Evolutionary conservation across 352 stramenopile genomes (phyloP), one percentile per base, ranked within the genome.

Genomic region (Pythium volutum): DNA sequence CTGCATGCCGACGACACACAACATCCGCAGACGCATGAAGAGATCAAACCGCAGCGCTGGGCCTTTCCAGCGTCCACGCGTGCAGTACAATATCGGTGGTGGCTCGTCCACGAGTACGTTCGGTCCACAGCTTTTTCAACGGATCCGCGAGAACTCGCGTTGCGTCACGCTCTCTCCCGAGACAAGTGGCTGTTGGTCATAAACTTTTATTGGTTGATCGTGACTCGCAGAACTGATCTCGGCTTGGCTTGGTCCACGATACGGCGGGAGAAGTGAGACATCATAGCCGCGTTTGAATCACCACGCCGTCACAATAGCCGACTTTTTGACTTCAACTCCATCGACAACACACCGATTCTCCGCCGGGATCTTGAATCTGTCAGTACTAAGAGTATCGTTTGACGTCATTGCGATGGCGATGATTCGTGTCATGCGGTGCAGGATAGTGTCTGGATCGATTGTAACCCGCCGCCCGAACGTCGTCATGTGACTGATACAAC

Each of bases 51-150:
- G n/a, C n/a, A 4, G 0, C 22, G 14, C 27, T 41, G 2, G 8
- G 15, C 25, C 26, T 7, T 16, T 50, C n/a, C 43, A 23, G 26
- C 20, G 5, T 29, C 8, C 6, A 20, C 43, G n/a, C n/a, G n/a
- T n/a, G n/a, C n/a, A 29, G 20, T 46, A 14, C 39, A 46, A 12
- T 12, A 27, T 5, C 29, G 26, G 48, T 5, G 23, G 27, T 9
- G 18, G 31, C 50, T 57, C 31, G 31, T 57, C n/a, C 3, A 57
- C 50, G n/a, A 57, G 16, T 7, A 46, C 31, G 18, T 57, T 57
- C 9, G 10, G 31, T 43, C 33, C 31, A 20, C 20, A 22, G 48
- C n/a, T 23, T 15, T 8, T 7, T 25, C 8, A 27, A 22, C 22
- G 29, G 23, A 12, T 42, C 45, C 22, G 25, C 14, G 48, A 55